Percentiles rank a stretch among this genome's conserved stretches.
These are phyloP conservation scores for Colletotrichum tabaci DNA, from an alignment of 2,329 filamentous ascomycete species.

Conservation along the genomic window DNA sequence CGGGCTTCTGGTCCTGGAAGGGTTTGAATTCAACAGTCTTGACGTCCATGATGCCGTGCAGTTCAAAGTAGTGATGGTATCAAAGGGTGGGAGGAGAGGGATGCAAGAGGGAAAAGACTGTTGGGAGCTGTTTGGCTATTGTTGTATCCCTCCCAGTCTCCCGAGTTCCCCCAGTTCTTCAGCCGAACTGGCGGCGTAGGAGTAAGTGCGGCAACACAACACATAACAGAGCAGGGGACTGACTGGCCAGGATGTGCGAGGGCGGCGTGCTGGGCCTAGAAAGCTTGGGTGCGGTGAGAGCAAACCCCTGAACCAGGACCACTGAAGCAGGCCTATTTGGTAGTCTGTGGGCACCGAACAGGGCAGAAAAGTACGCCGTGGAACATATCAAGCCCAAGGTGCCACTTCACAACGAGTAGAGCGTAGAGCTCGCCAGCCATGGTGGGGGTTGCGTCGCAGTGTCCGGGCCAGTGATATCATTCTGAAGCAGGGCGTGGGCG, in stretches of 20 bases:
- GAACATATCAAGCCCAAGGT: constrained; percentile 12
- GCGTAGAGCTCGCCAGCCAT: constrained; percentile 20
- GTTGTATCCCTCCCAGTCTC: neutral
- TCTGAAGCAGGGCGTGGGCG: constrained; percentile 32
- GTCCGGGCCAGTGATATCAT: constrained; percentile 39
- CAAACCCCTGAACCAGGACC: neutral
- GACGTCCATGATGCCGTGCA: constrained; percentile 71
- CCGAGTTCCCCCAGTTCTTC: neutral
- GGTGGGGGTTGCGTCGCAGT: constrained; percentile 28
- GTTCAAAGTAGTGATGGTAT: constrained; percentile 34
- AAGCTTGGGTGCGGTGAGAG: constrained; percentile 26
- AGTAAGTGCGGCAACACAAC: constrained; percentile 2
- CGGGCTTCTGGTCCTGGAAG: constrained; percentile 97
- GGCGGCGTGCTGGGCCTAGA: constrained; percentile 11
- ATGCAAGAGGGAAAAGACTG: constrained; percentile 38
- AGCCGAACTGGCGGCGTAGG: neutral
- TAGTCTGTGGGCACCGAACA: no score
- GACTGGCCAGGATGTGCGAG: constrained; percentile 6
- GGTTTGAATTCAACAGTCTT: constrained; percentile 87
- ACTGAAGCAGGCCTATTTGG: constrained; percentile 11
- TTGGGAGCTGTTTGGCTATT: constrained; percentile 38
- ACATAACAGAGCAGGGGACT: neutral
- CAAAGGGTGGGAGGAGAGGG: constrained; percentile 12
- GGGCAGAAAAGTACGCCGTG: constrained; percentile 2
- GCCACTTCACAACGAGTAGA: constrained; percentile 1